Evolutionary conservation across 148 eudicot genomes (phyloP).

Genomic region (Cornus florida): DNA sequence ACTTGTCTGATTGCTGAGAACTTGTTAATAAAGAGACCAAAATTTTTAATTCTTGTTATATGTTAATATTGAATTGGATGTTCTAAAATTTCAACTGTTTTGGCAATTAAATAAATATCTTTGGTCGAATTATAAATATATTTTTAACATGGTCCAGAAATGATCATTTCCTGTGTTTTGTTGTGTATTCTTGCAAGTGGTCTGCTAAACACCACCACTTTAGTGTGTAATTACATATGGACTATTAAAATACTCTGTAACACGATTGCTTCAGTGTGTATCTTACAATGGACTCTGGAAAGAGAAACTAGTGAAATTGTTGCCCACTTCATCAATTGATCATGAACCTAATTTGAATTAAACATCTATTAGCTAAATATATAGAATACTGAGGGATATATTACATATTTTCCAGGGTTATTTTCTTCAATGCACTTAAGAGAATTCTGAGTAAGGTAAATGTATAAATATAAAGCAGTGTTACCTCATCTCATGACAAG

Average conservation of each 20-base stretch:
- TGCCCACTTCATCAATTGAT: neutral
- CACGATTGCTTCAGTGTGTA: neutral
- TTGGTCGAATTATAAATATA: neutral
- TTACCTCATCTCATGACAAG: conserved; percentile 67
- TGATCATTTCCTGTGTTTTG: neutral
- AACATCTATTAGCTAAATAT: neutral
- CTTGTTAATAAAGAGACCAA: neutral
- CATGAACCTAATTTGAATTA: neutral
- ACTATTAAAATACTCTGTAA: neutral
- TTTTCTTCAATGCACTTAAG: conserved; percentile 22
- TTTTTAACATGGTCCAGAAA: neutral
- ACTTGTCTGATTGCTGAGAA: neutral
- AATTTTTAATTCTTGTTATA: neutral
- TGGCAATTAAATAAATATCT: neutral
- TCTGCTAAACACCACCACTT: too few relatives aligned
- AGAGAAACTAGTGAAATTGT: neutral
- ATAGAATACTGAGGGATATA: conserved; percentile 10
- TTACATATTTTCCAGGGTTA: conserved; percentile 9
- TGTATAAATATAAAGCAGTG: conserved; percentile 41
- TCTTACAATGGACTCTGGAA: neutral
- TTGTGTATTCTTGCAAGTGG: conserved; percentile 1
- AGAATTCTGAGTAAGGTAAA: conserved; percentile 46
- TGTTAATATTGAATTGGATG: neutral
- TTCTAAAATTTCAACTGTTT: neutral
- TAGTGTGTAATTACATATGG: too few relatives aligned